These are phyloP conservation scores for Magnusiomyces tetraspermus DNA, from an alignment of 1,139 yeast species.

Conservation along the genomic window DNA sequence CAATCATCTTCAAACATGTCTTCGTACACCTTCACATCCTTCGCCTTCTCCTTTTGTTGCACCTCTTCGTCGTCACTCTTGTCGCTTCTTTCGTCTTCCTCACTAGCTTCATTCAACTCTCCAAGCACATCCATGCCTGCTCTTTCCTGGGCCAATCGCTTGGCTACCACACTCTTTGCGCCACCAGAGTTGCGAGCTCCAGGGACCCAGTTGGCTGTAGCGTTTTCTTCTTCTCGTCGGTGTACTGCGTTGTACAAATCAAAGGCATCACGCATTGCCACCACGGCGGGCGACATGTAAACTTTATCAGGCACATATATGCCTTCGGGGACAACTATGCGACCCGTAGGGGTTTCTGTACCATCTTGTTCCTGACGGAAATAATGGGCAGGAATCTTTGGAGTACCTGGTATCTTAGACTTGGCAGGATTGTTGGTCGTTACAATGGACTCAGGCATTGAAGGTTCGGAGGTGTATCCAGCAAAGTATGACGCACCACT, in stretches of 20 bases:
- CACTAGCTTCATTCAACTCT: constrained; percentile 10
- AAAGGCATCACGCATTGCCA: constrained; percentile 87
- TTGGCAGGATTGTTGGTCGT: background rate
- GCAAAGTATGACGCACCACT: background rate
- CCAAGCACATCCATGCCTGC: background rate
- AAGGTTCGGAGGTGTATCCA: background rate
- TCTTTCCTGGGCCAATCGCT: background rate
- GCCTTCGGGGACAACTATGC: background rate
- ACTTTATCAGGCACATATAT: constrained; percentile 14
- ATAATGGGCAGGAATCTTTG: background rate
- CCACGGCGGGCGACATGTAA: constrained; percentile 77
- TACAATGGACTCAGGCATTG: background rate
- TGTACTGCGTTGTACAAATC: constrained; percentile 92
- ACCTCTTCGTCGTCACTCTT: background rate
- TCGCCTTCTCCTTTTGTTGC: background rate
- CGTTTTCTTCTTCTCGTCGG: constrained; percentile 81
- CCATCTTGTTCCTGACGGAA: background rate
- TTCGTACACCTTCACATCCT: background rate
- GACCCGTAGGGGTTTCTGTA: background rate
- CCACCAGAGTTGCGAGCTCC: constrained; percentile 4
- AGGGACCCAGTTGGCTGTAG: constrained; percentile 22
- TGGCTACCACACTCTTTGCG: constrained; percentile 2
- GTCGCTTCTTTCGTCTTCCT: constrained; percentile 8
- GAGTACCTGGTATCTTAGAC: background rate
- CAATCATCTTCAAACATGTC: background rate